Conservation (phyloP, 257 asterid species). For the Solanum arcanum region DNA sequence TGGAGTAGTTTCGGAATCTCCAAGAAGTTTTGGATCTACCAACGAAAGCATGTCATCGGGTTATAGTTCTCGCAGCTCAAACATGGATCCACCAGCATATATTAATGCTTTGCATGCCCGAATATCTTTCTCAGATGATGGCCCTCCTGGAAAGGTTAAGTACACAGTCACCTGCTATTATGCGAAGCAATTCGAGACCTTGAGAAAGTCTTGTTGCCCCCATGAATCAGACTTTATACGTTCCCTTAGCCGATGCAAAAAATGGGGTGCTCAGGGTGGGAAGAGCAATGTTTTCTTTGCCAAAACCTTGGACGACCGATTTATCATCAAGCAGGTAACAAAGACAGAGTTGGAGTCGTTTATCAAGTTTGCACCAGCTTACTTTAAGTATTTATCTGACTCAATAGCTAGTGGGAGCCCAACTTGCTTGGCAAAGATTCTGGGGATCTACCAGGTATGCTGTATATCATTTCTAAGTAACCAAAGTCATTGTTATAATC, state of each 20-base stretch:
- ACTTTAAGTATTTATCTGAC: conserved; percentile 74
- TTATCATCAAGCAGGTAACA: conserved; percentile 88
- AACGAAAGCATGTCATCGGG: conserved; percentile 54
- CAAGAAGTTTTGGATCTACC: conserved; percentile 44
- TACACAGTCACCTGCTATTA: conserved; percentile 68
- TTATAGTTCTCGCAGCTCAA: conserved; percentile 42
- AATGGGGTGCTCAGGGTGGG: conserved; percentile 99
- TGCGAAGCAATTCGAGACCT: conserved; percentile 76
- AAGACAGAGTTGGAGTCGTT: conserved; percentile 98
- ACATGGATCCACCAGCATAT: conserved; percentile 47
- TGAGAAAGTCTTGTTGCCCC: conserved; percentile 79
- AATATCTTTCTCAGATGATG: conserved; percentile 53
- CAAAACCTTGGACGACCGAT: conserved; percentile 87
- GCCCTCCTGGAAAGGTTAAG: conserved; percentile 63
- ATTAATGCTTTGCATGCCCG: conserved; percentile 60
- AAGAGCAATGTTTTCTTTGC: conserved; percentile 95
- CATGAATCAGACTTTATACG: conserved; percentile 64
- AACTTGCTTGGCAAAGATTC: conserved; percentile 88
- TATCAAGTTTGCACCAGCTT: conserved; percentile 79
- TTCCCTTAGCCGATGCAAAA: conserved; percentile 88
- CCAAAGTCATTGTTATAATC: background rate
- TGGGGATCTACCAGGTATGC: conserved; percentile 93
- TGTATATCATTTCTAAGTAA: background rate
- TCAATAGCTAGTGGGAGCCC: conserved; percentile 67
- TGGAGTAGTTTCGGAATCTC: conserved; percentile 47